Conservation (phyloP, 768 basidiomycete genomes). For the Macrolepiota fuliginosa region DNA sequence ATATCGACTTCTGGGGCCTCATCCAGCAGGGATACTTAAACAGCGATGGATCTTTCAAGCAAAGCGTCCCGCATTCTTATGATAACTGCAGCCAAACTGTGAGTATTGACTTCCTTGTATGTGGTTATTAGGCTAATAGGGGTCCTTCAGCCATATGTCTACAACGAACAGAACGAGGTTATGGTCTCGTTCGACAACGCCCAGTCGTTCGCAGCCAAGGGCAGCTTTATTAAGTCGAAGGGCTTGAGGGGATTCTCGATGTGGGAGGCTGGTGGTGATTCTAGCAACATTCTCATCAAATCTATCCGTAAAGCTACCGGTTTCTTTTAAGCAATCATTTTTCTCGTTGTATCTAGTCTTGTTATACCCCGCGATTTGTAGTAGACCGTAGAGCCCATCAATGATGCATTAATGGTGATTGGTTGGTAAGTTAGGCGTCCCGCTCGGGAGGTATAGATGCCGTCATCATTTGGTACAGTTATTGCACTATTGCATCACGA, state of each 20-base stretch:
- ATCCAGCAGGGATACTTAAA: slow-evolving; percentile 54
- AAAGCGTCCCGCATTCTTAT: slow-evolving; percentile 49
- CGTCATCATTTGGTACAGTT: too few relatives aligned
- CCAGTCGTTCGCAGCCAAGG: slow-evolving; percentile 49
- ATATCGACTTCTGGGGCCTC: slow-evolving; percentile 65
- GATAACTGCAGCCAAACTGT: slow-evolving; percentile 77
- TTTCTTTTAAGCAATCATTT: slow-evolving; percentile 10
- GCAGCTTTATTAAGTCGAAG: slow-evolving; percentile 50
- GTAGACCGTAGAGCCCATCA: too few relatives aligned
- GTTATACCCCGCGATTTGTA: not conserved
- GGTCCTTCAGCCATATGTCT: slow-evolving; percentile 38
- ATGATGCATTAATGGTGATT: not conserved
- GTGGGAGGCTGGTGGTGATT: slow-evolving; percentile 75
- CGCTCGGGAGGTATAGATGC: too few relatives aligned
- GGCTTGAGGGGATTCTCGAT: slow-evolving; percentile 63
- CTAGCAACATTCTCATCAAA: slow-evolving; percentile 41
- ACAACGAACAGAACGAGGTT: too few relatives aligned
- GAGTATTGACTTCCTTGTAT: slow-evolving; percentile 20
- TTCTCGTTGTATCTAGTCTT: not conserved
- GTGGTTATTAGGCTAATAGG: not conserved
- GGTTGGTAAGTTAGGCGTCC: not conserved
- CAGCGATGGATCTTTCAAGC: slow-evolving; percentile 41
- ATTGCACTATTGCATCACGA: not conserved
- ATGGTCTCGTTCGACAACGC: slow-evolving; percentile 52
- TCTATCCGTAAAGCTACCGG: slow-evolving; percentile 35